Conservation (phyloP, 1,284 basidiomycete genomes). For the Leccinum angustisporum region DNA sequence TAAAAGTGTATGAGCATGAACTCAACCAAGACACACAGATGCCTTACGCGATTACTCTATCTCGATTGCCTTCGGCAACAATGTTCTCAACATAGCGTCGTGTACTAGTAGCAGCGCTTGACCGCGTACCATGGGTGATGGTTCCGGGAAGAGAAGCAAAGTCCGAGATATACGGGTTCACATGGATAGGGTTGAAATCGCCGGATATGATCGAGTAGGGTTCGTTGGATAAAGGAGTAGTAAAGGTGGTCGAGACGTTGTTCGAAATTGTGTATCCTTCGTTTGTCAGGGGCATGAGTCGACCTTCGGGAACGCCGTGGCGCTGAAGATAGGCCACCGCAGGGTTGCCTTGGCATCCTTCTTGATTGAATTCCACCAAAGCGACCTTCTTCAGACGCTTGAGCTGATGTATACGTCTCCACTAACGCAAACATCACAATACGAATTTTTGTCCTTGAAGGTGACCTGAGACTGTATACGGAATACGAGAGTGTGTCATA, state of each 20-base stretch:
- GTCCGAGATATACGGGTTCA: slow-evolving; percentile 98
- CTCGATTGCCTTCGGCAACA: slow-evolving; percentile 89
- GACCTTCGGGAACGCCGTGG: slow-evolving; percentile 78
- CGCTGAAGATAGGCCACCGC: slow-evolving; percentile 93
- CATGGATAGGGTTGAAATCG: slow-evolving; percentile 97
- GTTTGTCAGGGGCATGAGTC: slow-evolving; percentile 76
- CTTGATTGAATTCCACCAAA: slow-evolving; percentile 82
- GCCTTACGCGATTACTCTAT: slow-evolving; percentile 83
- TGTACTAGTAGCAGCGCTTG: slow-evolving; percentile 79
- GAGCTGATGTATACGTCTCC: slow-evolving; percentile 84
- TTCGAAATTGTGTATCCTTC: slow-evolving; percentile 84
- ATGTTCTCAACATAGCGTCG: slow-evolving; percentile 73
- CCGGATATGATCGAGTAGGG: slow-evolving; percentile 95
- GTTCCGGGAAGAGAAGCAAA: slow-evolving; percentile 93
- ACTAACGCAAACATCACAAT: slow-evolving; percentile 77
- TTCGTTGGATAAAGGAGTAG: slow-evolving; percentile 85
- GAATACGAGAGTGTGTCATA: slow-evolving; percentile 78
- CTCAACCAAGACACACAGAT: slow-evolving; percentile 2
- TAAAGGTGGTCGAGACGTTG: slow-evolving; percentile 61
- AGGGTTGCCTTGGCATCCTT: slow-evolving; percentile 90
- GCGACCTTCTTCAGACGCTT: slow-evolving; percentile 88
- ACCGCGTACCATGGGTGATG: slow-evolving; percentile 98
- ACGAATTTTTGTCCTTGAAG: slow-evolving; percentile 90
- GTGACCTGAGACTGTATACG: slow-evolving; percentile 81
- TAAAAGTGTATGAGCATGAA: slow-evolving; percentile 9